These are phyloP conservation scores for Diaporthe citri DNA, from an alignment of 2,329 filamentous ascomycete genomes.

Conservation along the genomic window DNA sequence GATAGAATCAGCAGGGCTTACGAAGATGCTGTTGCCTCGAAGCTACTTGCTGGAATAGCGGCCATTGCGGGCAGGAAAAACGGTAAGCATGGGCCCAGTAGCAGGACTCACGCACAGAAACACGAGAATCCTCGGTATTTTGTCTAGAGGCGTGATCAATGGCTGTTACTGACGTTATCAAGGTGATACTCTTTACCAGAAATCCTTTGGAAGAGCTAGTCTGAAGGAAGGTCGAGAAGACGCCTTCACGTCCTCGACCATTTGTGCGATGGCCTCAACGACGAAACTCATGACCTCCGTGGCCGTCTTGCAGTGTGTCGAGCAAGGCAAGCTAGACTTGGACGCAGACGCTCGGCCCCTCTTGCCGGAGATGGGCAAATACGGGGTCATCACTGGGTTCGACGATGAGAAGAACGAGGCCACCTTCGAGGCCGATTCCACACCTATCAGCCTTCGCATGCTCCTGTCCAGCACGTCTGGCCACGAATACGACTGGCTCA, in stretches of 20 bases:
- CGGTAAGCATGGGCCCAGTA: slow-evolving; percentile 31
- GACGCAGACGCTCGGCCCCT: slow-evolving; percentile 53
- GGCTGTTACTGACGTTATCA: neutral
- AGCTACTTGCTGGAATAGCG: slow-evolving; percentile 43
- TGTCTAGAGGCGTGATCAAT: neutral
- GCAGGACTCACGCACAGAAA: neutral
- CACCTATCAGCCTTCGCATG: slow-evolving; percentile 57
- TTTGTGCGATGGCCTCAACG: slow-evolving; percentile 50
- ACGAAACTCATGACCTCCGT: slow-evolving; percentile 57
- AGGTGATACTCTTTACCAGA: slow-evolving; percentile 45
- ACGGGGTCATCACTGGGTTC: slow-evolving; percentile 59
- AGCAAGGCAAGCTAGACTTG: slow-evolving; percentile 50
- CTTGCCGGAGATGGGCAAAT: slow-evolving; percentile 58
- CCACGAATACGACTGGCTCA: slow-evolving; percentile 54
- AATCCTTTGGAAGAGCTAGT: slow-evolving; percentile 44
- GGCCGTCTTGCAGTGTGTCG: slow-evolving; percentile 55
- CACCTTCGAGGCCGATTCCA: slow-evolving; percentile 45
- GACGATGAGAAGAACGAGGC: slow-evolving; percentile 49
- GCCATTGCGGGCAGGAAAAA: slow-evolving; percentile 43
- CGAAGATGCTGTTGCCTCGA: slow-evolving; percentile 42
- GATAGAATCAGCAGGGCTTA: slow-evolving; percentile 40
- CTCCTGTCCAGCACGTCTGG: slow-evolving; percentile 63
- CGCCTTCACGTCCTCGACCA: slow-evolving; percentile 44
- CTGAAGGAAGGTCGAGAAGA: slow-evolving; percentile 43
- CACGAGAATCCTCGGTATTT: neutral